phyloP scores from a whole-genome alignment of 2,329 filamentous ascomycete genomes.

The Claviceps sp. region DNA sequence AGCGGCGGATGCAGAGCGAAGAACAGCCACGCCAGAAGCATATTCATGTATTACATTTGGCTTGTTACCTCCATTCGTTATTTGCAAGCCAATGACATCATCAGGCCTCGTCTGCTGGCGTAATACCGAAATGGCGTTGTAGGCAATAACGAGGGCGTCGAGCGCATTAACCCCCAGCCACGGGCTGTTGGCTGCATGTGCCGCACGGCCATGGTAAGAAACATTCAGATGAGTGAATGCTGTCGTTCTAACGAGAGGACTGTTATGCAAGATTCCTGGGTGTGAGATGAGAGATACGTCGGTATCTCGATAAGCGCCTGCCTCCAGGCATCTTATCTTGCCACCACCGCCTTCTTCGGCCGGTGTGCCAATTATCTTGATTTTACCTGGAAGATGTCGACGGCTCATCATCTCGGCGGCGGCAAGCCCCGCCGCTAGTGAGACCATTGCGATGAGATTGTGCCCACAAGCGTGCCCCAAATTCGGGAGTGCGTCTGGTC shows the following conservation, averaged over 20 bases:
- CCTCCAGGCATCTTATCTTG: constrained; percentile 30
- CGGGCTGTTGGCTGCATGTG: constrained; percentile 40
- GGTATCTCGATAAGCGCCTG: constrained; percentile 21
- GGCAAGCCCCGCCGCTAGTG: constrained; percentile 32
- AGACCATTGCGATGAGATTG: constrained; percentile 29
- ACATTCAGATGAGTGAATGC: constrained; percentile 36
- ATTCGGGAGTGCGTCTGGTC: constrained; percentile 25
- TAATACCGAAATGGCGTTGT: constrained; percentile 33
- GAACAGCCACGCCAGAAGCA: constrained; percentile 29
- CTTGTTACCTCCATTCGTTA: constrained; percentile 36
- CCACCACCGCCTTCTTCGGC: constrained; percentile 32
- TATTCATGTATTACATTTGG: constrained; percentile 42
- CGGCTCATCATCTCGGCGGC: constrained; percentile 29
- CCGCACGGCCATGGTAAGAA: constrained; percentile 39
- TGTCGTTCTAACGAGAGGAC: constrained; percentile 35
- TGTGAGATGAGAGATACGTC: constrained; percentile 13
- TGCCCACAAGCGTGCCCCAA: constrained; percentile 41
- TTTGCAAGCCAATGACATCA: constrained; percentile 35
- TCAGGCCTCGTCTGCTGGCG: constrained; percentile 42
- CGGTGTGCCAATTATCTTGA: constrained; percentile 35
- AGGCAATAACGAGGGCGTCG: constrained; percentile 37
- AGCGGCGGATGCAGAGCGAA: constrained; percentile 28
- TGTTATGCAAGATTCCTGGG: constrained; percentile 24
- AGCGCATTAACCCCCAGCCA: constrained; percentile 46
- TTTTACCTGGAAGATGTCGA: constrained; percentile 27